These are phyloP conservation scores for Arthrobotrys megalospora DNA, from an alignment of 2,329 filamentous ascomycete genomes.

Conservation along the genomic window DNA sequence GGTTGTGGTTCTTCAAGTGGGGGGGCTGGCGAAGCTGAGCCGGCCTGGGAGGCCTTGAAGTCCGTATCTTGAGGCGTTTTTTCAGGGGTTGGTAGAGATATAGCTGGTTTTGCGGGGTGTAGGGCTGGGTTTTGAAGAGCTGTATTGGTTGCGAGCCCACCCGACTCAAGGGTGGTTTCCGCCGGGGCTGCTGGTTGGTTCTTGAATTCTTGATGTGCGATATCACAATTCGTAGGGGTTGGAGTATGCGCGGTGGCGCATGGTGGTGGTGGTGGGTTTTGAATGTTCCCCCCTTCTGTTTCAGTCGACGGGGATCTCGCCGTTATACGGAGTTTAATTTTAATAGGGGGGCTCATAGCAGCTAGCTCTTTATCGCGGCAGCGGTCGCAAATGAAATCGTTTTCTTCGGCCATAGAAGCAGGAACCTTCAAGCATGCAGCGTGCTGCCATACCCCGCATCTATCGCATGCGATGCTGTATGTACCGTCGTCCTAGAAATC, in stretches of 20 bases:
- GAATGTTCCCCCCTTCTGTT: conserved; percentile 13
- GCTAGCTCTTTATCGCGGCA: conserved; percentile 74
- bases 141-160: neutral
- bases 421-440: conserved; percentile 89
- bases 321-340: conserved; percentile 73
- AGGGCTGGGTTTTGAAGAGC: neutral
- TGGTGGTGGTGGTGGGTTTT: neutral
- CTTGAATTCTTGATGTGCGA: neutral
- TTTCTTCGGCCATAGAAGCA: conserved; percentile 82
- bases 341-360: conserved; percentile 67
- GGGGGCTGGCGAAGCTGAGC: too few species aligned
- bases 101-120: neutral
- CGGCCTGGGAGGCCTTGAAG: neutral
- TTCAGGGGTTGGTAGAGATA: neutral
- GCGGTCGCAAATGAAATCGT: conserved; percentile 86
- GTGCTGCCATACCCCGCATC: conserved; percentile 96
- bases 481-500: conserved; percentile 82
- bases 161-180: neutral
- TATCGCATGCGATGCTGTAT: conserved; percentile 93
- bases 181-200: neutral
- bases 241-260: neutral
- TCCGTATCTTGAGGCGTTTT: neutral
- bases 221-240: neutral
- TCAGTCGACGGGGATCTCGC: conserved; percentile 65
- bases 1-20: too few species aligned